phyloP scores from a whole-genome alignment of 2,329 filamentous ascomycete species.

The Colletotrichum chrysophilum region DNA sequence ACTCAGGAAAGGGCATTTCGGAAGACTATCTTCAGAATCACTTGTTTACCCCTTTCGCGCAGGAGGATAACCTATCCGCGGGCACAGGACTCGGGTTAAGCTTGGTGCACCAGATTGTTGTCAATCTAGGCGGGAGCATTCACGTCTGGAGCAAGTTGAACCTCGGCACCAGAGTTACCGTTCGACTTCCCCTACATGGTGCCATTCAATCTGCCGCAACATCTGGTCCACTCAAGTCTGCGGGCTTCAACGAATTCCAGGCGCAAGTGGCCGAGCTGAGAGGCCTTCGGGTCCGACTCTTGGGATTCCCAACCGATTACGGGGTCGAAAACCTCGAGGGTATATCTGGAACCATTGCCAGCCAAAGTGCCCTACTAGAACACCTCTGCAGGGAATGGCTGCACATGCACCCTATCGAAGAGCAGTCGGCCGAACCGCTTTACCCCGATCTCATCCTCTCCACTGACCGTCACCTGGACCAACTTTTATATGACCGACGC shows the following conservation, averaged over 20 bases:
- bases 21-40: conserved; percentile 64
- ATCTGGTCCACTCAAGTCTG: background rate
- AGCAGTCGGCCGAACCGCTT: background rate
- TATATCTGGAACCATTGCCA: background rate
- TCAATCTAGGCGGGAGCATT: conserved; percentile 62
- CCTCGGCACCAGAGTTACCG: conserved; percentile 39
- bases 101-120: conserved; percentile 65
- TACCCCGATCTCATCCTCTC: conserved; percentile 31
- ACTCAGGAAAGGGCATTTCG: conserved; percentile 71
- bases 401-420: conserved; percentile 29
- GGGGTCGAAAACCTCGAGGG: background rate
- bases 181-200: conserved; percentile 32
- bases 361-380: conserved; percentile 22
- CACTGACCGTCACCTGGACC: conserved; percentile 10
- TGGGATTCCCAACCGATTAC: conserved; percentile 19
- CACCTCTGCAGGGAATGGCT: conserved; percentile 39
- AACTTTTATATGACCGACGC: background rate
- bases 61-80: conserved; percentile 64
- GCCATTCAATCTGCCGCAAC: background rate
- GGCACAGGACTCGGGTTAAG: conserved; percentile 71
- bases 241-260: conserved; percentile 31
- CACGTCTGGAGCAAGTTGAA: conserved; percentile 54
- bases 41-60: conserved; percentile 67
- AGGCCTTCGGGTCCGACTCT: conserved; percentile 33
- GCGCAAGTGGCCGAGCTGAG: conserved; percentile 30